Base-by-base conservation (phyloP, 1,284 basidiomycete species). In the Sporisorium exsertum region DNA sequence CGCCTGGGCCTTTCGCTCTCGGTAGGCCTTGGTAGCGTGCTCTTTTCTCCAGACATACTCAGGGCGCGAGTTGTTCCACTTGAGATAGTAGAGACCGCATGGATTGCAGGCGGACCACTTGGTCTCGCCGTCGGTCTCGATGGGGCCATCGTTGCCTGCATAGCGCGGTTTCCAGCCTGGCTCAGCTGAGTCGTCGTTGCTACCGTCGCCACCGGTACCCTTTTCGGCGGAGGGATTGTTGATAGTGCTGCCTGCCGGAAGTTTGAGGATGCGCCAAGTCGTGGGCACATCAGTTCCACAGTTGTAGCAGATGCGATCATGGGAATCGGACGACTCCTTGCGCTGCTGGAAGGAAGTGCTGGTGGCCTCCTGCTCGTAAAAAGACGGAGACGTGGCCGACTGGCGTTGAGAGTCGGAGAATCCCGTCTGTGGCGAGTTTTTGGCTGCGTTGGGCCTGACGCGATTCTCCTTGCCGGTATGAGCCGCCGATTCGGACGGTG, bases 61-160 rank as follows among this genome's bases (percentile, higher is more conserved):
- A 5, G 79, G 77, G 12, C 81, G 74, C 37, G 77, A 73, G 24
- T 74, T 67, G 65, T 72, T 60, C 67, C 76, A 80, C 57, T 82
- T 82, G 52, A 71, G 65, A 50, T 69, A 83, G 72, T 81, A 82
- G 24, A 79, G 63, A n/a, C 81, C 81, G 51, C 81, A 83, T n/a
- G 81, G 70, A 46, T 83, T 83, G 72, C 81, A 83, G 6, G 81
- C 75, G n/a, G 79, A 74, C 77, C 80, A 79, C 16, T 67, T 66
- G 12, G 69, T 67, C 40, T 77, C 68, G 50, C 64, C 69, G 45
- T 81, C 72, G 5, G 79, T 69, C 54, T 69, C 58, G 52, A 73
- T 56, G 8, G 70, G 64, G 22, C 64, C 45, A 1, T 57, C n/a
- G 35, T 51, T 40, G 22, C 51, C 52, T 12, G 61, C 62, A 32